Evolutionary conservation across 495 filamentous ascomycete genomes (phyloP), one percentile per base, ranked within the genome.

Genomic region (Penicillium mononematosum): DNA sequence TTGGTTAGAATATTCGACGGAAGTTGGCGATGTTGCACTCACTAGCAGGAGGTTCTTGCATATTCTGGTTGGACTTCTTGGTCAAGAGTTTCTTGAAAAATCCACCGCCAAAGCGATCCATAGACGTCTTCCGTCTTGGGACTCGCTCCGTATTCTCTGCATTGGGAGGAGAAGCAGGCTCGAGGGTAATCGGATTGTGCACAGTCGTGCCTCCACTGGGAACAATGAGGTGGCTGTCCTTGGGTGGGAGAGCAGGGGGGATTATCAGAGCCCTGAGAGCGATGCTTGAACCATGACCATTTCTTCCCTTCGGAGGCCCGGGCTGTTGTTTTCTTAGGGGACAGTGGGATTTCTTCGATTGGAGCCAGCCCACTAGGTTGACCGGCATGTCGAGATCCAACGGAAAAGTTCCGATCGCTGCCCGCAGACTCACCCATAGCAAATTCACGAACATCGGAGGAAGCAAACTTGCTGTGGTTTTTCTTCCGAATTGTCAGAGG

Each of bases 261-360:
- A 5, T 67, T 70, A 1, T 70, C 69, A 6, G 66, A 67, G 1
- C 70, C 66, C 34, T 83, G 82, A 5, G 79, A 79, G 27, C 75
- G 70, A 3, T 83, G 80, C 48, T 78, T 85, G 65, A 89, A 87
- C 87, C 86, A 91, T 2, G 80, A 81, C 60, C 82, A 78, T 39
- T 83, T 87, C 69, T 86, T 87, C 43, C 56, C 53, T 39, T 80
- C 69, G 2, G 71, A 61, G 20, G 55, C 36, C 31, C 58, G 20
- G 7, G 14, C 56, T 11, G 58, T 65, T 10, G 61, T 68, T 19
- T 58, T 58, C 43, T 62, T 70, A 1, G 70, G 72, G 16, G 69
- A 69, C 10, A 57, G 47, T 2, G 67, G 68, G 14, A 59, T 38
- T 57, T 77, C 70, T 7, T 65, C 60, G 49, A 75, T 75, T 5